Evolutionary conservation across 148 eudicot species (phyloP), one percentile per base, ranked within the genome.

Genomic region (Simmondsia chinensis): DNA sequence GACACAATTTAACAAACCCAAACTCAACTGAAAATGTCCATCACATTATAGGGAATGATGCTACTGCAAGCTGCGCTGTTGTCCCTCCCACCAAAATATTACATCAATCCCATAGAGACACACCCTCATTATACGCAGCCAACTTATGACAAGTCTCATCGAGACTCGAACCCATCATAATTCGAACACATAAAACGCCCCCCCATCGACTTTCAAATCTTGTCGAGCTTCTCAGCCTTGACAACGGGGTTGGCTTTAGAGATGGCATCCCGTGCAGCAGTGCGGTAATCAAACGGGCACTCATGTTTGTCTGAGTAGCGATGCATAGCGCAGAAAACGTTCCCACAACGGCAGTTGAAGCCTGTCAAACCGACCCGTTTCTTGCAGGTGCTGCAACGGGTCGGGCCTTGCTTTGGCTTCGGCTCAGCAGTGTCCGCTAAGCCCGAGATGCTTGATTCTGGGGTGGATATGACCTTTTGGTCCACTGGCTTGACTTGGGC

Each of bases 341-440:
- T 39, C 19, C 74, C 80, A 48, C 85, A 78, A 1, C 77, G 67
- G 28, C 85, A 77, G 9, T 41, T 52, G 40, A 78, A 78, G 2
- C 80, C 85, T 0, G 85, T 74, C 27, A 78, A 55, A 16, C 85
- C 80, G 3, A 78, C 74, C 12, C 74, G 62, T 55, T 74, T 78
- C 57, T 57, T 63, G 64, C 85, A 78, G 15, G 58, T 24, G 35
- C 48, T 55, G 52, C 85, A 78, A 21, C 80, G 61, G n/a, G n/a
- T 78, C 4, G 80, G 76, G 39, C 71, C 73, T 31, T 38, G 57
- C 59, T 62, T 65, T 13, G 57, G 26, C 55, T 61, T 68, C 3
- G 46, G 22, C 30, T 61, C 67, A 2, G 35, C 24, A 15, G 15
- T 43, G 48, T 54, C 60, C 40, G 24, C 54, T 2, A 59, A 33